Evolutionary conservation across 805 yeast species (phyloP).

Genomic region (Spathaspora passalidarum): DNA sequence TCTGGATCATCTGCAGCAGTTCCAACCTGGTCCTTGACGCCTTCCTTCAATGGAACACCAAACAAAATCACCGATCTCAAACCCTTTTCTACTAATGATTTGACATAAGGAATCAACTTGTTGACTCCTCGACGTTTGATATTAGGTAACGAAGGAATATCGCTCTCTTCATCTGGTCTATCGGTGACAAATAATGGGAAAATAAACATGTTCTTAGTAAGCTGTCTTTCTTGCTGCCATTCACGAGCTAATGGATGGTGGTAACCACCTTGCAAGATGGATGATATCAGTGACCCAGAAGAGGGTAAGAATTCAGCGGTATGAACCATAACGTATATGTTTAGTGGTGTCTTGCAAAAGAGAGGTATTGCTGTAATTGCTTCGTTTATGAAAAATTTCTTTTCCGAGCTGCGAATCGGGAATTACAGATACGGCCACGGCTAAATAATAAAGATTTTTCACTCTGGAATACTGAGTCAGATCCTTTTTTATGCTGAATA

Average conservation of each 20-base stretch:
- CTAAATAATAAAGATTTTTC: too few species aligned
- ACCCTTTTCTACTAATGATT: slow-evolving; percentile 72
- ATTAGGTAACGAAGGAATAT: slow-evolving; percentile 78
- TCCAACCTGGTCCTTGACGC: slow-evolving; percentile 76
- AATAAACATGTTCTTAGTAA: slow-evolving; percentile 84
- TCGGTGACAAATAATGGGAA: slow-evolving; percentile 89
- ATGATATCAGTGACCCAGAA: slow-evolving; percentile 59
- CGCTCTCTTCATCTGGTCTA: slow-evolving; percentile 71
- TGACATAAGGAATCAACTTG: slow-evolving; percentile 70
- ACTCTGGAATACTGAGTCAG: too few species aligned
- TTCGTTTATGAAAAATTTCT: not conserved
- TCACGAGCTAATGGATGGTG: slow-evolving; percentile 83
- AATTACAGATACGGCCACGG: too few species aligned
- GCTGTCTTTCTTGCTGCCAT: slow-evolving; percentile 88
- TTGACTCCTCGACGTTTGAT: slow-evolving; percentile 86
- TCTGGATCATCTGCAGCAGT: slow-evolving; percentile 93
- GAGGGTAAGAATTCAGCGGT: slow-evolving; percentile 66
- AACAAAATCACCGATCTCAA: slow-evolving; percentile 81
- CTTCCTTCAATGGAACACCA: slow-evolving; percentile 81
- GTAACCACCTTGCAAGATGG: slow-evolving; percentile 90
- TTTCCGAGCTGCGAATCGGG: not conserved
- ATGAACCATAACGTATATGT: slow-evolving; percentile 48
- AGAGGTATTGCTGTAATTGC: not conserved
- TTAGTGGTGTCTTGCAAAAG: not conserved
- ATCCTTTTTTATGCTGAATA: too few species aligned